Evolutionary conservation across 1,284 basidiomycete genomes (phyloP).

Genomic region (Mycosarcoma mackinlayi): DNA sequence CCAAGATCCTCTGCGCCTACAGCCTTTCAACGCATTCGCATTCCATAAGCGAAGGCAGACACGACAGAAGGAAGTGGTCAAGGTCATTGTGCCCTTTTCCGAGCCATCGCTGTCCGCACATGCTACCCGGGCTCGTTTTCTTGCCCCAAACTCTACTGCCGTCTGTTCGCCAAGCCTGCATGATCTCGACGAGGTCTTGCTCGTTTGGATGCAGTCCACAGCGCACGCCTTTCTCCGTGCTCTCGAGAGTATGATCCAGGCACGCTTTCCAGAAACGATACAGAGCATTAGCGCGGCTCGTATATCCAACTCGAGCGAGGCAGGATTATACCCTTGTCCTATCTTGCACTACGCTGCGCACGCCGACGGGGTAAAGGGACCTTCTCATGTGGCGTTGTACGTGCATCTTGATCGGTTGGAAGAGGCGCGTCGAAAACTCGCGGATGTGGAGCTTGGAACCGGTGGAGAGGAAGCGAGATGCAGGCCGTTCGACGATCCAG

Average conservation of each 20-base stretch:
- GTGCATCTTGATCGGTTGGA: conserved; percentile 25
- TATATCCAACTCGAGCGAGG: neutral
- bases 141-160: neutral
- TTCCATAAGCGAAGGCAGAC: conserved; percentile 11
- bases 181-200: neutral
- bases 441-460: conserved; percentile 10
- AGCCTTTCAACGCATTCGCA: conserved; percentile 6
- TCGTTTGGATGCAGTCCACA: conserved; percentile 35
- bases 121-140: conserved; percentile 25
- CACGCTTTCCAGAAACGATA: neutral
- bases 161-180: neutral
- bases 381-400: conserved; percentile 31
- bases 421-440: conserved; percentile 20
- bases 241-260: conserved; percentile 19
- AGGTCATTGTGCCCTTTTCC: conserved; percentile 41
- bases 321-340: conserved; percentile 18
- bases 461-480: conserved; percentile 2
- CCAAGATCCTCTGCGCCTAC: neutral
- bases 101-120: conserved; percentile 10
- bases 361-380: neutral
- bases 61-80: conserved; percentile 36
- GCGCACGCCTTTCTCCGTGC: conserved; percentile 23
- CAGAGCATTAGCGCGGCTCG: conserved; percentile 2
- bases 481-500: conserved; percentile 22
- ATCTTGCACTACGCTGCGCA: conserved; percentile 33